These are phyloP conservation scores for Ascochyta clinopodiicola DNA, from an alignment of 2,329 filamentous ascomycete genomes.

Conservation along the genomic window DNA sequence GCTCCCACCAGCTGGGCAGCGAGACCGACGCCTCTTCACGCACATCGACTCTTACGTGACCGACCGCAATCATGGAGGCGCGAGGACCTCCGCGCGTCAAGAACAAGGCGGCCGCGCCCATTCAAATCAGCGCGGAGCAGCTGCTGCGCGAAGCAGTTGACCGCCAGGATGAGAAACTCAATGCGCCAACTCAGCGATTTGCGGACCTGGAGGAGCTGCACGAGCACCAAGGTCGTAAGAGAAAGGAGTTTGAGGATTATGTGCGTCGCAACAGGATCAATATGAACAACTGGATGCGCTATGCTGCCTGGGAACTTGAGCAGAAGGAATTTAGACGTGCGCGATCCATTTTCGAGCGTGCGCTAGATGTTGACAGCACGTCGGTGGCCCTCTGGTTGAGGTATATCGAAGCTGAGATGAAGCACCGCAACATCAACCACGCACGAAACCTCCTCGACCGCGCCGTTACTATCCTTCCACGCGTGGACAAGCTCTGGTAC, in stretches of 20 bases:
- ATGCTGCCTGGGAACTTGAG: slow-evolving; percentile 96
- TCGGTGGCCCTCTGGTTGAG: slow-evolving; percentile 87
- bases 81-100: slow-evolving; percentile 95
- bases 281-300: slow-evolving; percentile 99
- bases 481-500: slow-evolving; percentile 97
- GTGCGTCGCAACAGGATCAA: slow-evolving; percentile 92
- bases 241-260: slow-evolving; percentile 98
- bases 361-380: slow-evolving; percentile 88
- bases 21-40: neutral
- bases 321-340: slow-evolving; percentile 96
- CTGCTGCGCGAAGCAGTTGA: slow-evolving; percentile 96
- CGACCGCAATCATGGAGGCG: slow-evolving; percentile 74
- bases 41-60: neutral
- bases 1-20: slow-evolving; percentile 11
- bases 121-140: slow-evolving; percentile 92
- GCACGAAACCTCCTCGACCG: slow-evolving; percentile 92
- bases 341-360: slow-evolving; percentile 91
- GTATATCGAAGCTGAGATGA: slow-evolving; percentile 97
- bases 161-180: slow-evolving; percentile 84
- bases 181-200: slow-evolving; percentile 93
- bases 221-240: slow-evolving; percentile 94
- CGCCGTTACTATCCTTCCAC: slow-evolving; percentile 88
- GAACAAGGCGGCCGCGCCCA: slow-evolving; percentile 90
- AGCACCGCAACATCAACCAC: slow-evolving; percentile 79
- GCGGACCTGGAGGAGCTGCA: slow-evolving; percentile 97